Conservation (phyloP, 176 grass and related monocot species). For the Lolium perenne region DNA sequence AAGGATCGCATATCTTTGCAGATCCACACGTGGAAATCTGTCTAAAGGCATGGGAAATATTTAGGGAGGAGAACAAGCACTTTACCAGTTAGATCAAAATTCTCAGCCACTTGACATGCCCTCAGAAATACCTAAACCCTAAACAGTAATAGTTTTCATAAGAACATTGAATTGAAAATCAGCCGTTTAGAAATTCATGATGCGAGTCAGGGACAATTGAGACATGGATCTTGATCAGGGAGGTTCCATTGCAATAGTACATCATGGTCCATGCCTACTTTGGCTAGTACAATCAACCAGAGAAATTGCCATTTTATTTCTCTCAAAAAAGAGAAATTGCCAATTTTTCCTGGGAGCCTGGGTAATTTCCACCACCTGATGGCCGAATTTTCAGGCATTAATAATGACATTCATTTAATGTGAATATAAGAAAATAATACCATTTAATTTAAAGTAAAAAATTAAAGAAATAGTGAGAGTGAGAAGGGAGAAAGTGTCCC, state of each 20-base stretch:
- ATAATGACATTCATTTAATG: not conserved
- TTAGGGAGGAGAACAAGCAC: not conserved
- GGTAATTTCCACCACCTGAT: not conserved
- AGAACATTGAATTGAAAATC: not conserved
- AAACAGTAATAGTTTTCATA: not conserved
- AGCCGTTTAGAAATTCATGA: not conserved
- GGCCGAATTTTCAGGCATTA: conserved; percentile 4
- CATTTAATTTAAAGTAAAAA: not conserved
- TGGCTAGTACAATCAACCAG: not conserved
- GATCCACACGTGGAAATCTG: not conserved
- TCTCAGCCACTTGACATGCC: not conserved
- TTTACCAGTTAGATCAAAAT: not conserved
- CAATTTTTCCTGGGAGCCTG: not conserved
- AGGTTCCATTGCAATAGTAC: not conserved
- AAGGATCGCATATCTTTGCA: not conserved
- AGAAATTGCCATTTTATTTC: not conserved
- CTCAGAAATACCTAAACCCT: too few relatives aligned
- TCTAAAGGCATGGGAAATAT: not conserved
- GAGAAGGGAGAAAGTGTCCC: not conserved
- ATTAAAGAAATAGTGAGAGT: not conserved
- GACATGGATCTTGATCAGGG: not conserved
- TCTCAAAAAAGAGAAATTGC: not conserved
- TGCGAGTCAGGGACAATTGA: not conserved
- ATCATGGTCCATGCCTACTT: not conserved
- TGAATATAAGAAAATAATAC: not conserved